Evolutionary conservation across 2,329 filamentous ascomycete species (phyloP), one percentile per base, ranked within the genome.

Genomic region (Fusarium sp.): DNA sequence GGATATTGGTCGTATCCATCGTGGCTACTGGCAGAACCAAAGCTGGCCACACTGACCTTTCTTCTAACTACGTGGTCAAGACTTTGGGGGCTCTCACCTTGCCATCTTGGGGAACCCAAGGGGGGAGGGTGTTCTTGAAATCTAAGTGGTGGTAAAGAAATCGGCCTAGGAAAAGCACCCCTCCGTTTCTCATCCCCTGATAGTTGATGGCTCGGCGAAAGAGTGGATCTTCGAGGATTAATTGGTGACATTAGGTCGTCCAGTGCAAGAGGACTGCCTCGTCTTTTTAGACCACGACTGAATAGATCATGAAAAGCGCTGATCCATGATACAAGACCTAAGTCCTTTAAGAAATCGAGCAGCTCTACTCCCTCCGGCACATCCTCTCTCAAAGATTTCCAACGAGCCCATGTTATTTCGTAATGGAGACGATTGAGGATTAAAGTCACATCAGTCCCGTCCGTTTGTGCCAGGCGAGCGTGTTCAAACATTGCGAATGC

Each of bases 41-140:
- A 39, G 22, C 38, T 39, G 1, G 38, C 38, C 0, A 39, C 5
- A n/a, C 38, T n/a, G 38, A 7, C 36, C 22, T 1, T 7, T 22
- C 13, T 39, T 2, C 22, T 39, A 9, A 22, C 20, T 10, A 39
- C 0, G 22, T 13, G 38, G 8, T 4, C 14, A 15, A 39, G 13
- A 9, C 38, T 39, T 39, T 14, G 13, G 22, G 5, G 38, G 13
- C 38, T 39, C 0, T 39, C 22, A 7, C 38, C 7, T n/a, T 7
- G 5, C 22, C 38, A 4, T 4, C 1, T 39, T 39, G 7, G 38
- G 7, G 4, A 13, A 0, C 18, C 1, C 5, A 39, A 6, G 0
- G 13, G 2, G 15, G 13, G 22, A 39, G 38, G 38, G 5, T 4
- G 5, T 39, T 10, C 1, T 39, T 39, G 38, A 39, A 13, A 14